A percentile compares a stretch with the other conserved stretches of the same genome.
These are phyloP conservation scores for Odontarrhena argentea DNA, from an alignment of 345 rosid genomes.

Conservation along the genomic window DNA sequence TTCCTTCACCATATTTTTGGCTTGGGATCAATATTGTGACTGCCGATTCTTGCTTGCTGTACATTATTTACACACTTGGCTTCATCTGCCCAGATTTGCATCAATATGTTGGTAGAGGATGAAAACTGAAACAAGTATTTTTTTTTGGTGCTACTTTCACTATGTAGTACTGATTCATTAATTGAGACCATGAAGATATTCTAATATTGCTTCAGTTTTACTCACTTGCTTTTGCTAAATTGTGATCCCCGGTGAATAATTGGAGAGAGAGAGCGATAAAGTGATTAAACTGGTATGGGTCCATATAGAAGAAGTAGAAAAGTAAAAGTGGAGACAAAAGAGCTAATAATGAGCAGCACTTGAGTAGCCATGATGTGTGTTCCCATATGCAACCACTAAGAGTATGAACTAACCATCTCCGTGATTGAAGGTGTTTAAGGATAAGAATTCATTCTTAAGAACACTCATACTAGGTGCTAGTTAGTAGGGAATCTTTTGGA, in stretches of 20 bases:
- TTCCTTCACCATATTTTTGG: too few relatives aligned
- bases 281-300: slow-evolving; percentile 40
- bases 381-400: slow-evolving; percentile 62
- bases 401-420: slow-evolving; percentile 33
- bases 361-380: slow-evolving; percentile 60
- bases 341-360: slow-evolving; percentile 50
- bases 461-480: slow-evolving; percentile 4
- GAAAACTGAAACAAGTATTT: slow-evolving; percentile 10
- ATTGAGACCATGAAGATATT: slow-evolving; percentile 13
- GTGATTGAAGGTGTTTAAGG: slow-evolving; percentile 40
- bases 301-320: slow-evolving; percentile 46
- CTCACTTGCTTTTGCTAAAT: slow-evolving; percentile 39
- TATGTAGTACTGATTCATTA: slow-evolving; percentile 14
- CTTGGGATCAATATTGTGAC: not conserved
- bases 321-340: slow-evolving; percentile 42
- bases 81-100: not conserved
- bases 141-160: slow-evolving; percentile 9
- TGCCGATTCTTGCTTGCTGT: not conserved
- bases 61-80: not conserved
- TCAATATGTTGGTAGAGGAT: not conserved
- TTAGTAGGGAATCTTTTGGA: not conserved
- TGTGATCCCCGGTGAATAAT: slow-evolving; percentile 33
- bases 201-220: slow-evolving; percentile 34
- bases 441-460: slow-evolving; percentile 16
- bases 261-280: slow-evolving; percentile 28